Conservation (phyloP, 1,284 basidiomycete genomes). For the Apiotrichum gamsii region DNA sequence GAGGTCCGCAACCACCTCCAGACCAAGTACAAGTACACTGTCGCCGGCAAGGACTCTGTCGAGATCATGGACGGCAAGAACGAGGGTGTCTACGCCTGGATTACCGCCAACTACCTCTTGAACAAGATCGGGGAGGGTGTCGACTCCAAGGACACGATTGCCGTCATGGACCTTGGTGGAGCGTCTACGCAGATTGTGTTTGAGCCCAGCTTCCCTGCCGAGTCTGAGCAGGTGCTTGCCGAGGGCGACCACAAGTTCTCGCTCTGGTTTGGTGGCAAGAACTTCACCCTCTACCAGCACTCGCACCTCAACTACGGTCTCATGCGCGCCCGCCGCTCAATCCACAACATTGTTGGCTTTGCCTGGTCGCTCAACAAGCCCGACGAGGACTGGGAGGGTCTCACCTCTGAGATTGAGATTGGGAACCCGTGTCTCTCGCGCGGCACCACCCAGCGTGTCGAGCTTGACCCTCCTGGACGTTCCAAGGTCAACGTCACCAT, state of each 20-base stretch:
- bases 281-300: slow-evolving; percentile 80
- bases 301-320: slow-evolving; percentile 95
- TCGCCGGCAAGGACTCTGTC: slow-evolving; percentile 59
- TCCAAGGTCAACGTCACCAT: slow-evolving; percentile 64
- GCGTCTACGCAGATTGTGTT: slow-evolving; percentile 98
- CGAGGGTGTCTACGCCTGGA: slow-evolving; percentile 97
- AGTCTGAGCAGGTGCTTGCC: slow-evolving; percentile 54
- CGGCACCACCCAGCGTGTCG: slow-evolving; percentile 60
- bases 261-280: slow-evolving; percentile 65
- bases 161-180: slow-evolving; percentile 92
- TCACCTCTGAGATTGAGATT: slow-evolving; percentile 47
- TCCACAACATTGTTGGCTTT: slow-evolving; percentile 86
- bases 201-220: slow-evolving; percentile 63
- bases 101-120: slow-evolving; percentile 91
- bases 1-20: slow-evolving; percentile 65
- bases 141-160: slow-evolving; percentile 60
- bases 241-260: slow-evolving; percentile 93
- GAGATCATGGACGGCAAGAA: slow-evolving; percentile 94
- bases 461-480: slow-evolving; percentile 60
- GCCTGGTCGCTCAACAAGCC: slow-evolving; percentile 56
- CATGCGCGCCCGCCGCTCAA: slow-evolving; percentile 78
- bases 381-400: slow-evolving; percentile 48
- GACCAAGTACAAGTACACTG: slow-evolving; percentile 65
- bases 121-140: slow-evolving; percentile 60
- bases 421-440: slow-evolving; percentile 76